A percentile compares a stretch with the other conserved stretches of the same genome.
These are phyloP conservation scores for Neopestalotiopsis sp. DNA, from an alignment of 2,329 filamentous ascomycete species.

Conservation along the genomic window DNA sequence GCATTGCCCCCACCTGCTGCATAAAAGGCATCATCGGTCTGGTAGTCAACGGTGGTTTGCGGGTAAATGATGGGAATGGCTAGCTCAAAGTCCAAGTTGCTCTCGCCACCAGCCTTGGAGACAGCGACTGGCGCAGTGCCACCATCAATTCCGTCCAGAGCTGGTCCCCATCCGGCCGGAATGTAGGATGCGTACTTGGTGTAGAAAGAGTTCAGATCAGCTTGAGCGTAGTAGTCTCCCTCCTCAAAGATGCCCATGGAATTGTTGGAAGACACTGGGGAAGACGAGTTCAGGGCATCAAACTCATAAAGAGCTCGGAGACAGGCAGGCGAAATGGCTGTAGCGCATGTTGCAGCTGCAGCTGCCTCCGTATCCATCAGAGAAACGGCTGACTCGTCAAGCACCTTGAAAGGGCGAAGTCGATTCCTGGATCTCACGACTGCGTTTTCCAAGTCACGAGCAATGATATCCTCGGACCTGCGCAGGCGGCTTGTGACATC, in stretches of 20 bases:
- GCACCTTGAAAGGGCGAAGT: not conserved
- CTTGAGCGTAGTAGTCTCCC: conserved; percentile 41
- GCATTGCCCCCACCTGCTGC: conserved; percentile 20
- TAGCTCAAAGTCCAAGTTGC: conserved; percentile 45
- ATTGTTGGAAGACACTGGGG: conserved; percentile 25
- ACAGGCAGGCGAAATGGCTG: conserved; percentile 4
- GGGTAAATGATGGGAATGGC: conserved; percentile 45
- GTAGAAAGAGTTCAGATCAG: conserved; percentile 39
- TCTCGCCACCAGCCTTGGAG: conserved; percentile 70
- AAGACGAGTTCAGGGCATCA: conserved; percentile 23
- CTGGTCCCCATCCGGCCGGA: not conserved
- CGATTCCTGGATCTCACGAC: not conserved
- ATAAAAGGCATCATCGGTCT: conserved; percentile 42
- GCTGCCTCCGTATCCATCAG: not conserved
- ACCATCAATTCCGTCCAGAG: conserved; percentile 9
- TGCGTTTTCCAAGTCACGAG: not conserved
- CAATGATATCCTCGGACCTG: not conserved
- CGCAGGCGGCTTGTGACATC: conserved; percentile 7
- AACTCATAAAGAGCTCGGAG: conserved; percentile 13
- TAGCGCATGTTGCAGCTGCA: not conserved
- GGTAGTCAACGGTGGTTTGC: conserved; percentile 39
- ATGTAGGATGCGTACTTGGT: conserved; percentile 5
- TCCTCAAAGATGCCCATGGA: conserved; percentile 36
- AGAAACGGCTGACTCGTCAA: not conserved
- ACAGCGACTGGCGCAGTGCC: conserved; percentile 7